Evolutionary conservation across 768 basidiomycete species (phyloP), one percentile per base, ranked within the genome.

Genomic region (Stropharia rugosoannulata): DNA sequence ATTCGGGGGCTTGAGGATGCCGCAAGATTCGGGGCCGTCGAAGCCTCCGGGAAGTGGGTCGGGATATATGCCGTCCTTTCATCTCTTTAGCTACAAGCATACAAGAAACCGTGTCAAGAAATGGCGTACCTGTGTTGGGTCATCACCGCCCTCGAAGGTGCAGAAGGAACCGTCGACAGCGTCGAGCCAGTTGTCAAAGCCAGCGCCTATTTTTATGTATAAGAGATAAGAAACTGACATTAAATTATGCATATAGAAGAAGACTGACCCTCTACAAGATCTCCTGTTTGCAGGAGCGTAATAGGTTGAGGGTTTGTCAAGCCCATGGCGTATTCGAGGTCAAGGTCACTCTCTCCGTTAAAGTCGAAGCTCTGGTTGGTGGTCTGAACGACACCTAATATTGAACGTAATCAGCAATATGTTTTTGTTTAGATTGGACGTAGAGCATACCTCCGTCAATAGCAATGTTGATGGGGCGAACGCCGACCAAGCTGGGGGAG

Each of bases 281-380:
- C 77, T n/a, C 78, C 78, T 6, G 70, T 73, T 55, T 80, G 79
- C 37, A 77, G 74, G 37, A 80, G 66, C 2, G 73, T 76, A 8
- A 80, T 73, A 4, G 59, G 51, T 56, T 77, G 77, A 0, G 67
- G 64, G 15, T 60, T 66, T 7, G 71, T 72, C 10, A 84, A 70
- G 9, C 71, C 67, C 81, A 84, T 82, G 27, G 75, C 77, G 51
- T 82, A 84, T 65, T 84, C 70, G 11, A 86, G 71, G 66, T 85
- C 84, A 7, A 86, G 72, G 57, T 83, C 73, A 18, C 81, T 79
- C 64, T 86, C 83, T 52, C 77, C 82, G 57, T 82, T 83, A 64
- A 73, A 73, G 22, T 70, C 60, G 60, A 82, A 80, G 49, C 77
- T 72, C 58, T 69, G 64, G 35, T 73, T 38, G 5, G 57, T 59